Conservation (phyloP, 2,329 filamentous ascomycete genomes). For the Aspergillus pseudonomiae region DNA sequence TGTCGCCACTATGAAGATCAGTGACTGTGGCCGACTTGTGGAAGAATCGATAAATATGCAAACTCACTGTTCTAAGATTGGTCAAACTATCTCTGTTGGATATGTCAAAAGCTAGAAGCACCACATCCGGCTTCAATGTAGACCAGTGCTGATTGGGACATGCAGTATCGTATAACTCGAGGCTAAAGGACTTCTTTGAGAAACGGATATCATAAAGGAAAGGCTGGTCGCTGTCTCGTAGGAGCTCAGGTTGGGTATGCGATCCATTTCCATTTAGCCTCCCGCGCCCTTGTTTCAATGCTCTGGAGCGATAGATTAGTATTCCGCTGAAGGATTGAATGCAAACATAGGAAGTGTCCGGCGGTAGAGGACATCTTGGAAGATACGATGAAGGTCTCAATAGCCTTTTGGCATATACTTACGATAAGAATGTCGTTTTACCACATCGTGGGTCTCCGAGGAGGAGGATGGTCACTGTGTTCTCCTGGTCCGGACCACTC, state of each 20-base stretch:
- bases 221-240: slow-evolving; percentile 61
- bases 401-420: slow-evolving; percentile 30
- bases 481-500: slow-evolving; percentile 11
- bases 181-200: slow-evolving; percentile 57
- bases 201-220: slow-evolving; percentile 62
- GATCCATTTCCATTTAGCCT: slow-evolving; percentile 24
- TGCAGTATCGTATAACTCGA: slow-evolving; percentile 61
- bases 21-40: not conserved
- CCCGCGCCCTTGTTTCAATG: slow-evolving; percentile 24
- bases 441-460: slow-evolving; percentile 63
- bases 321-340: not conserved
- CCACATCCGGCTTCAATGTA: slow-evolving; percentile 55
- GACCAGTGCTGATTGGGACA: slow-evolving; percentile 60
- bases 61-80: slow-evolving; percentile 46
- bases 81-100: slow-evolving; percentile 54
- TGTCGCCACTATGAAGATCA: slow-evolving; percentile 42
- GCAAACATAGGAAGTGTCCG: not conserved
- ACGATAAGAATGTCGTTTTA: slow-evolving; percentile 67
- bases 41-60: not conserved
- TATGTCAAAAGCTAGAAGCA: slow-evolving; percentile 63
- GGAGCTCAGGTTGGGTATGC: slow-evolving; percentile 42
- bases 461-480: slow-evolving; percentile 52
- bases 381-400: too few relatives aligned
- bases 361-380: not conserved
- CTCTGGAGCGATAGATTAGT: slow-evolving; percentile 3